Conservation (phyloP, 768 basidiomycete species). For the Hygrocybe coccinea region DNA sequence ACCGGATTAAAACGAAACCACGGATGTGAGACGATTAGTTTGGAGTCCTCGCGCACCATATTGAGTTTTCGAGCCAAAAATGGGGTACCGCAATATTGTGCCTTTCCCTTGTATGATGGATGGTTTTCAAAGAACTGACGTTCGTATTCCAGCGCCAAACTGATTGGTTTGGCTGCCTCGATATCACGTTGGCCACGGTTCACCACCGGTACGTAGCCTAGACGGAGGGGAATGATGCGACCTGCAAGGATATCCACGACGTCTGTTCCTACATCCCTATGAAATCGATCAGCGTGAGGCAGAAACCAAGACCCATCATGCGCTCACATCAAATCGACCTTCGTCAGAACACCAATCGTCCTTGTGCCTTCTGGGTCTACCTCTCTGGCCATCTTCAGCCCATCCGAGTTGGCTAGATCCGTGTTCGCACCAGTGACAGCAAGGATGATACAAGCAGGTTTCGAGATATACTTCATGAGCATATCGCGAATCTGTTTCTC, state of each 20-base stretch:
- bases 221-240: constrained; percentile 88
- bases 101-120: constrained; percentile 86
- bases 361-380: constrained; percentile 95
- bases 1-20: constrained; percentile 2
- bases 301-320: background rate
- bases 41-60: constrained; percentile 56
- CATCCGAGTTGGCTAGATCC: constrained; percentile 98
- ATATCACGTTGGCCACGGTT: constrained; percentile 98
- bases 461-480: constrained; percentile 92
- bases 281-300: constrained; percentile 3
- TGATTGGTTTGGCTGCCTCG: constrained; percentile 81
- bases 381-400: constrained; percentile 91
- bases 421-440: constrained; percentile 95
- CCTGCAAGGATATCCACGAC: constrained; percentile 99
- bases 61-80: constrained; percentile 94
- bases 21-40: background rate
- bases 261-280: constrained; percentile 95
- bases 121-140: constrained; percentile 94
- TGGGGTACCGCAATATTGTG: constrained; percentile 95
- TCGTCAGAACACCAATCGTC: constrained; percentile 97
- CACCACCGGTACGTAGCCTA: constrained; percentile 98
- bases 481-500: constrained; percentile 97
- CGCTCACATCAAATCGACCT: constrained; percentile 94
- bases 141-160: constrained; percentile 81
- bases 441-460: constrained; percentile 92